Base-by-base conservation (phyloP, 495 filamentous ascomycete species). In the Talaromyces thailandensis region DNA sequence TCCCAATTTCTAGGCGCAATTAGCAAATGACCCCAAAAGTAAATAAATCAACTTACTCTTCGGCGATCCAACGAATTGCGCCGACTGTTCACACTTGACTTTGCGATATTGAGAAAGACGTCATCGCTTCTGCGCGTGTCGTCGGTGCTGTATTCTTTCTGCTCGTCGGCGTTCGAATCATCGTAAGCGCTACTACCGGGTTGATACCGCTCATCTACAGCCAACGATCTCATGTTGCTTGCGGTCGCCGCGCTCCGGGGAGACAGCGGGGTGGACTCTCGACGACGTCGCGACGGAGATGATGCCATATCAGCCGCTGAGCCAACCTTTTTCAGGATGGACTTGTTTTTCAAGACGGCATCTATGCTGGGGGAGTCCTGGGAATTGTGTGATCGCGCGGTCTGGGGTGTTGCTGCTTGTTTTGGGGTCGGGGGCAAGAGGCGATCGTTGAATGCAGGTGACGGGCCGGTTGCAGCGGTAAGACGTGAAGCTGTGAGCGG, bases 61-160 rank as follows among this genome's bases (percentile, higher is more conserved):
- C 81, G 74, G 60, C 80, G 73, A 62, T 79, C 78, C 28, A 78
- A 76, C 31, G 73, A 75, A 55, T 82, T 75, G 61, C 75, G 76
- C 63, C 75, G 74, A 28, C 67, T 70, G 14, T 76, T 80, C n/a
- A 51, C 62, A 64, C 85, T 83, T 2, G 79, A 72, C 61, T 79
- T 79, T 12, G 86, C 86, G 62, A 88, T 82, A 62, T 85, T 82
- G 58, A 88, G 68, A 67, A 88, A 88, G 24, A 88, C 69, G 72
- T 88, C 86, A 58, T 86, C 85, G 60, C 76, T 78, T 57, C 72
- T 73, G 25, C 72, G 69, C 37, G 67, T 61, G 12, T 76, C 73
- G 58, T 78, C 70, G 31, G 70, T 68, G 35, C 70, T 61, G 29
- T 66, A 53, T 48, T 63, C 64, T 43, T 60, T 40, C 50, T 51